Evolutionary conservation across 116 monocot genomes (phyloP), one percentile per base, ranked within the genome.

Genomic region (Zostera marina): DNA sequence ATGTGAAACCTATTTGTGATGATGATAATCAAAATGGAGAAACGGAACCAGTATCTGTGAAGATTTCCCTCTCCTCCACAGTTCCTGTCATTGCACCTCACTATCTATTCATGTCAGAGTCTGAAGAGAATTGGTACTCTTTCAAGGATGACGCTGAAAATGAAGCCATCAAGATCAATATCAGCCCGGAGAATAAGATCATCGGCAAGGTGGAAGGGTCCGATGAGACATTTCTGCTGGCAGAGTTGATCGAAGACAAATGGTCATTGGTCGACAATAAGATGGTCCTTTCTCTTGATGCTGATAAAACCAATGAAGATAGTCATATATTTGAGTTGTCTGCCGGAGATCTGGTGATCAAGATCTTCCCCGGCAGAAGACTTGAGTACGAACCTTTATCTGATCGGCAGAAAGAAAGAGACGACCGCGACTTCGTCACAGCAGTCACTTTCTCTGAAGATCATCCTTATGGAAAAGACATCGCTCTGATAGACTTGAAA

Each of bases 391-490:
- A 87, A 63, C 74, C 73, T 8, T 76, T 64, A 66, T 66, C 67
- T 55, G 69, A 52, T 49, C 57, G 46, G 7, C 39, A 63, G 3
- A 17, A 54, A 15, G 11, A 69, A 20, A 58, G 24, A 51, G 10
- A 38, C 17, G 72, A 79, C 47, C 11, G 60, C 16, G 54, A 72
- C n/a, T 76, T 59, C 66, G 63, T 84, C 8, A 93, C 93, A 23
- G 81, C 71, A 44, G 84, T 88, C 15, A 69, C 66, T 49, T 93
- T 93, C 64, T 75, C 79, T 3, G 58, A 62, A 26, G 59, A 77
- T n/a, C 16, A 84, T 56, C 92, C 92, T 8, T 92, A 87, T 59
- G 87, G 92, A 41, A 76, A 74, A 70, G 80, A 81, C 7, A 41
- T 87, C 13, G 92, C 83, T 23, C 67, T 83, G 67, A 42, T 87